Percentiles rank a stretch among this genome's conserved stretches.
Evolutionary conservation across 306 rosid genomes (phyloP).

Genomic region (Nissolia schottii): DNA sequence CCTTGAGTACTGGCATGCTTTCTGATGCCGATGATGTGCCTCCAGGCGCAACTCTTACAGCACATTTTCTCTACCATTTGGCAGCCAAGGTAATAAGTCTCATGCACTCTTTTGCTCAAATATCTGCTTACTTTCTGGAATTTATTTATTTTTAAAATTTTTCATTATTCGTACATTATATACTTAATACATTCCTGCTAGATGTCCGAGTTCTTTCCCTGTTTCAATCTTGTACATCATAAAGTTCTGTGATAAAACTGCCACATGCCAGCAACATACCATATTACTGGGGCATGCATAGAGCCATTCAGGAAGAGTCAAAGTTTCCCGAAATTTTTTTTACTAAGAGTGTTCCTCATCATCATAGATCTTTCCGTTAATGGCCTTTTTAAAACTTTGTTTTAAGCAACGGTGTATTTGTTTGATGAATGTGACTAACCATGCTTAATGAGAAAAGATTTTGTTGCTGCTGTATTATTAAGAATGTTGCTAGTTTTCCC

Average conservation of each 20-base stretch:
- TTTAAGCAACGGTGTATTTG: neutral
- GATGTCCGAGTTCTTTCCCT: neutral
- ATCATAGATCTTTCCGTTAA: neutral
- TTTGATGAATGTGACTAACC: neutral
- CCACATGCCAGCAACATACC: neutral
- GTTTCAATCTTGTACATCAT: slow-evolving; percentile 10
- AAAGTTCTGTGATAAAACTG: neutral
- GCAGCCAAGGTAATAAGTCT: slow-evolving; percentile 69
- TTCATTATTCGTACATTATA: neutral
- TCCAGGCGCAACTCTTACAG: slow-evolving; percentile 85
- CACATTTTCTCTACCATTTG: slow-evolving; percentile 86
- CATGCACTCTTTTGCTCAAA: slow-evolving; percentile 21
- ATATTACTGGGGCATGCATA: neutral
- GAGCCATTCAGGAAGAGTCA: neutral
- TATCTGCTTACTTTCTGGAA: neutral
- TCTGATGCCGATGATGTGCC: slow-evolving; percentile 87
- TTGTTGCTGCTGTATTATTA: neutral
- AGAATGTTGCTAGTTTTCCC: slow-evolving; percentile 9
- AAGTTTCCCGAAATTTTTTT: too few species aligned
- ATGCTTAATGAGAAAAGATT: neutral
- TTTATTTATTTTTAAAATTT: neutral
- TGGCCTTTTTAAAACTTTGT: neutral
- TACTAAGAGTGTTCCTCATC: neutral
- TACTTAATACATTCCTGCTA: neutral
- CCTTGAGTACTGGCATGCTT: slow-evolving; percentile 66